Conservation (phyloP, 148 eudicot genomes). For the Rhododendron vialii region DNA sequence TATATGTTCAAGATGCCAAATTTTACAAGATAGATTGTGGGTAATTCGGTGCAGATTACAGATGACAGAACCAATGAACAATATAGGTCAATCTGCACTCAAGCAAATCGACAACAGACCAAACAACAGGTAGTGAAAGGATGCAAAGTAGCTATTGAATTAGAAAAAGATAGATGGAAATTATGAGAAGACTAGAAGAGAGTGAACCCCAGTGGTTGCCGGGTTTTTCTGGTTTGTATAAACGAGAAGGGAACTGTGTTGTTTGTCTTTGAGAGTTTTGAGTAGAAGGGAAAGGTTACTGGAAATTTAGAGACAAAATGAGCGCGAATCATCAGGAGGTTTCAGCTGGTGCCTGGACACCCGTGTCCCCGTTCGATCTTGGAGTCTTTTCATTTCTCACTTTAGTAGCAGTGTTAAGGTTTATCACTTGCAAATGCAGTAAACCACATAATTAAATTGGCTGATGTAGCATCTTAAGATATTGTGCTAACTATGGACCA, state of each 20-base stretch:
- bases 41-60: too few relatives aligned
- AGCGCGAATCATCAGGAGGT: neutral
- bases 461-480: neutral
- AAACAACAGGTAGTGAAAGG: too few relatives aligned
- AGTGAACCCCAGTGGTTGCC: neutral
- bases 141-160: neutral
- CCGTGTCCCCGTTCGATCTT: neutral
- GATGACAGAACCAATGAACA: too few relatives aligned
- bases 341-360: too few relatives aligned
- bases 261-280: too few relatives aligned
- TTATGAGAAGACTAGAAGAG: neutral
- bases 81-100: too few relatives aligned
- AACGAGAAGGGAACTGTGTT: too few relatives aligned
- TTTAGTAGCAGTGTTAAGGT: too few relatives aligned
- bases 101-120: too few relatives aligned
- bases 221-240: neutral
- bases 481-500: too few relatives aligned
- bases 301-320: neutral
- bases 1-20: neutral
- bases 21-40: too few relatives aligned
- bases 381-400: neutral
- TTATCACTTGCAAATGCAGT: neutral
- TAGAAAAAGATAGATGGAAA: neutral
- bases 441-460: neutral
- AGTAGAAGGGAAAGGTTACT: neutral